Conservation (phyloP, 306 rosid genomes). For the Canavalia ensiformis region DNA sequence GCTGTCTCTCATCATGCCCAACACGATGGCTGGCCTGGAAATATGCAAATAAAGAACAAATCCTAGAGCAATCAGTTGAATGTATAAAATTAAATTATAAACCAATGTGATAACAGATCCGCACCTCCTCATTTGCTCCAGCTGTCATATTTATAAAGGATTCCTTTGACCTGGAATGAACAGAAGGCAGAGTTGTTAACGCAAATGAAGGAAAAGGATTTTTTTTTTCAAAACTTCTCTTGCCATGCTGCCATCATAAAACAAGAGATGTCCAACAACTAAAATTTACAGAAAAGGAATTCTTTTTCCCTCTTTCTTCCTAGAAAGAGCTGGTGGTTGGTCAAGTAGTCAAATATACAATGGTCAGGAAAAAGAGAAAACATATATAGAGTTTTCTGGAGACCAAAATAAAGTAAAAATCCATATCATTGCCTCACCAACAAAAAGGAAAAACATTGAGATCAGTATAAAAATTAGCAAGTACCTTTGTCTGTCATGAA, state of each 20-base stretch:
- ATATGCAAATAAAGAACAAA: slow-evolving; percentile 29
- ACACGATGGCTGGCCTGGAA: slow-evolving; percentile 82
- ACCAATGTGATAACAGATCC: slow-evolving; percentile 37
- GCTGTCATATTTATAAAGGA: slow-evolving; percentile 90
- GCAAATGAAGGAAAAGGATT: slow-evolving; percentile 24
- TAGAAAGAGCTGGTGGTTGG: slow-evolving; percentile 36
- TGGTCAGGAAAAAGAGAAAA: slow-evolving; percentile 2
- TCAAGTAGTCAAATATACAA: slow-evolving; percentile 31
- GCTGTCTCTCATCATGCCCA: slow-evolving; percentile 85
- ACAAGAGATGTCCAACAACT: slow-evolving; percentile 30
- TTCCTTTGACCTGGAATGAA: slow-evolving; percentile 77
- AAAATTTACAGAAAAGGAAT: background rate
- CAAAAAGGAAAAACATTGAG: slow-evolving; percentile 5
- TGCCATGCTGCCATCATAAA: background rate
- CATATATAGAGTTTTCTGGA: background rate
- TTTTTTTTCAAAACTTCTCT: slow-evolving; percentile 8
- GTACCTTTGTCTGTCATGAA: slow-evolving; percentile 76
- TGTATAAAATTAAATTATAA: slow-evolving; percentile 5
- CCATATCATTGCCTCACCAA: background rate
- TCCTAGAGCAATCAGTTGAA: slow-evolving; percentile 18
- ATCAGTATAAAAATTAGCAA: slow-evolving; percentile 43
- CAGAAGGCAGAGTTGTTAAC: slow-evolving; percentile 34
- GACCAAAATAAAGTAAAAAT: slow-evolving; percentile 15
- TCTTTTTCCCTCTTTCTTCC: slow-evolving; percentile 17
- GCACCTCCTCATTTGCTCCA: slow-evolving; percentile 98